Evolutionary conservation across 2,329 filamentous ascomycete genomes (phyloP).

Genomic region (Xylariaceae sp.): DNA sequence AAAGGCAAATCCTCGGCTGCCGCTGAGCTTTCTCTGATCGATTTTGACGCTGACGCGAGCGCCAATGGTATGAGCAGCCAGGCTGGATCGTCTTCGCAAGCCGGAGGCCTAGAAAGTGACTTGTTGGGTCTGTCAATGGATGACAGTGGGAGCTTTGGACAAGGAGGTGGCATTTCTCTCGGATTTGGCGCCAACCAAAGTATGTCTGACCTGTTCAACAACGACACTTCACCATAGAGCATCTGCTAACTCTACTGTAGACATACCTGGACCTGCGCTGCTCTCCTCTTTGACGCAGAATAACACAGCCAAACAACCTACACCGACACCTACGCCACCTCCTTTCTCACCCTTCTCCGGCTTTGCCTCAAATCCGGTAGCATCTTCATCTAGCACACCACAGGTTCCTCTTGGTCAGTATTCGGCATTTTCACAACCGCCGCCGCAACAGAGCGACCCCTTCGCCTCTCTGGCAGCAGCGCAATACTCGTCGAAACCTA

Average conservation of each 20-base stretch:
- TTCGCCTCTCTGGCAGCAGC: constrained; percentile 48
- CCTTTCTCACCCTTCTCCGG: constrained; percentile 53
- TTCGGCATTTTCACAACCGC: constrained; percentile 43
- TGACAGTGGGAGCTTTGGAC: constrained; percentile 61
- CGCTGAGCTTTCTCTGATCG: constrained; percentile 86
- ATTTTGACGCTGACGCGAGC: constrained; percentile 70
- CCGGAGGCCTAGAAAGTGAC: constrained; percentile 79
- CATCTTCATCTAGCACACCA: constrained; percentile 51
- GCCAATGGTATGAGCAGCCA: constrained; percentile 39
- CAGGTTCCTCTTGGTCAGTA: constrained; percentile 47
- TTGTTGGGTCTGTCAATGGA: constrained; percentile 82
- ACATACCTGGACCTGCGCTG: constrained; percentile 60
- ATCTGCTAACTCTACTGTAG: constrained; percentile 37
- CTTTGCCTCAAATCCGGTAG: constrained; percentile 47
- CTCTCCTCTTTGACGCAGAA: constrained; percentile 61
- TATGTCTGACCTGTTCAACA: constrained; percentile 38
- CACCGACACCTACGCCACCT: constrained; percentile 39
- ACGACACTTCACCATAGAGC: not conserved
- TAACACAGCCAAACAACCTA: constrained; percentile 51
- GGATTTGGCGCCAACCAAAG: constrained; percentile 69
- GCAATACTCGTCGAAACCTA: constrained; percentile 36
- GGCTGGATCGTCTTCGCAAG: constrained; percentile 43
- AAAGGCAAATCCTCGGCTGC: constrained; percentile 54
- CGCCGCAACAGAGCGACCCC: constrained; percentile 43
- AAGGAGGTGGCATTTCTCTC: constrained; percentile 77